Evolutionary conservation across 164 flowering plant genomes (phyloP).

Genomic region (Litsea cubeba): DNA sequence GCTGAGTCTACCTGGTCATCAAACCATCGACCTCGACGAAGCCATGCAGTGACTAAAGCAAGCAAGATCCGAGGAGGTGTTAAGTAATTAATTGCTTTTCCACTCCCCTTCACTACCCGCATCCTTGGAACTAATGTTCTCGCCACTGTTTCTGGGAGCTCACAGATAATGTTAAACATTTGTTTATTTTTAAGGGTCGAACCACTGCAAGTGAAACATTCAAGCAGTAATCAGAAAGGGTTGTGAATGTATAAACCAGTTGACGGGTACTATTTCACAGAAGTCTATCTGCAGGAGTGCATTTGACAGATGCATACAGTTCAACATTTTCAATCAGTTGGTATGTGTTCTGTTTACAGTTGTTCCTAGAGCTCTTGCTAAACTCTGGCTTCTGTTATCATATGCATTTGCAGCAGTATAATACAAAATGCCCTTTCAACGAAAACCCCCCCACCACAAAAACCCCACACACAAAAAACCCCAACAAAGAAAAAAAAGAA

Average conservation of each 20-base stretch:
- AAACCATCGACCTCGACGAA: slow-evolving; percentile 93
- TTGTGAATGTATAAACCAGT: not conserved
- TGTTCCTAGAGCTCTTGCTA: too few relatives aligned
- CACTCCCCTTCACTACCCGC: slow-evolving; percentile 84
- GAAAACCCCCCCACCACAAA: too few relatives aligned
- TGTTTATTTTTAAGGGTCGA: slow-evolving; percentile 77
- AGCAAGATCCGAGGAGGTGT: slow-evolving; percentile 94
- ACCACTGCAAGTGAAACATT: slow-evolving; percentile 48
- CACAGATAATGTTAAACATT: slow-evolving; percentile 94
- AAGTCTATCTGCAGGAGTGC: not conserved
- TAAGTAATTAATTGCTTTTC: slow-evolving; percentile 85
- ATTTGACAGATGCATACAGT: not conserved
- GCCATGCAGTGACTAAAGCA: slow-evolving; percentile 92
- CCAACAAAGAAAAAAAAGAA: too few relatives aligned
- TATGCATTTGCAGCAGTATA: too few relatives aligned
- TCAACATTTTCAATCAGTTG: too few relatives aligned
- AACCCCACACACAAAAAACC: too few relatives aligned
- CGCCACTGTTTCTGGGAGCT: slow-evolving; percentile 98
- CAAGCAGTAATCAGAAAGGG: not conserved
- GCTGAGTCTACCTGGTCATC: slow-evolving; percentile 67
- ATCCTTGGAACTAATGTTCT: slow-evolving; percentile 91
- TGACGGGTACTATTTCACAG: not conserved
- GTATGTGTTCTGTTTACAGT: too few relatives aligned
- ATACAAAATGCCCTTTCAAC: too few relatives aligned
- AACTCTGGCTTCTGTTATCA: too few relatives aligned